Base-by-base conservation (phyloP, 2,329 filamentous ascomycete species). In the Amauroascus verrucosus region DNA sequence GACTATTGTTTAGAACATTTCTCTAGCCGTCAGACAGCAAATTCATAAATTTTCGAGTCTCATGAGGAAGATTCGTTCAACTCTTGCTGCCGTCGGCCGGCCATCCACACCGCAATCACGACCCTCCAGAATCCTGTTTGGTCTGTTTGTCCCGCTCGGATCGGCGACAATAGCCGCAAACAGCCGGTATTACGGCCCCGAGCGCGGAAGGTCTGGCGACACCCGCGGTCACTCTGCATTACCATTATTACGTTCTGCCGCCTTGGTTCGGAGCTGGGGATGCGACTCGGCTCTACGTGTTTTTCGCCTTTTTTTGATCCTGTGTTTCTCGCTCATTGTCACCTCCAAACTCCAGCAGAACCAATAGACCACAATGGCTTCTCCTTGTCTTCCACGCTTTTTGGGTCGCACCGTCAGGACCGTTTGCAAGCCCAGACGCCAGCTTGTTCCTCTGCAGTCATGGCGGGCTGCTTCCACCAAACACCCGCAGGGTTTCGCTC, bases 401-500 rank as follows among this genome's bases (percentile, higher is more conserved):
- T 57, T 71, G 6, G 63, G 66, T 56, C 61, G 61, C 33, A 44
- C 51, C 11, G 63, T 64, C 26, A 63, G 68, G 57, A 59, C 64
- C 7, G 51, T 67, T 22, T 57, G 60, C 28, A 55, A 57, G 33
- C 43, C 58, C 49, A 59, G 61, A 48, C 62, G 59, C 47, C 63
- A 62, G 56, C 57, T 51, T 8, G 62, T 64, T 58, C 64, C 62
- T 54, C 60, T 50, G 62, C 59, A 64, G 61, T 59, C 64, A 61
- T 62, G 60, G 54, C 64, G 68, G 22, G 61, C 65, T 7, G 78
- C 82, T 54, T 89, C 88, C 14, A 81, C 77, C 20, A 87, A 86
- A 66, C 83, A 86, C 64, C 82, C 83, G 2, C 74, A 75, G 52
- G 77, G 77, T 60, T 86, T 86, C 65, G 71, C 71, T 2, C 76